These are phyloP conservation scores for Podila epigama DNA, from an alignment of 192 early-diverging fungal species.

Conservation along the genomic window DNA sequence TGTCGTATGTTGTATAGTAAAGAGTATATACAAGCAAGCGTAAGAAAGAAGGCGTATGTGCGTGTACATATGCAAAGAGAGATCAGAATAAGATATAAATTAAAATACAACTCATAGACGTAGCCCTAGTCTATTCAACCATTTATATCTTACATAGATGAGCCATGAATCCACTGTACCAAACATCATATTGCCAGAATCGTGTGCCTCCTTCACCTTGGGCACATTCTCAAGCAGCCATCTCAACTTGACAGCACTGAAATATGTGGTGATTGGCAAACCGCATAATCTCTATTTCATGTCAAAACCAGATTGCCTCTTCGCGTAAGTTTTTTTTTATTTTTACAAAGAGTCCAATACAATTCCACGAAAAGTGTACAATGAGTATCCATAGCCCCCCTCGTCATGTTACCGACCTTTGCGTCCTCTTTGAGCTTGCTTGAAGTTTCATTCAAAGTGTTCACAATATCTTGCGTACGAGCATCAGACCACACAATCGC, in stretches of 20 bases:
- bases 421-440: slow-evolving; percentile 48
- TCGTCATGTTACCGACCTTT: slow-evolving; percentile 6
- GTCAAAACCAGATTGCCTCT: too few species aligned
- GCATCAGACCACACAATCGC: slow-evolving; percentile 94
- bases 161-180: slow-evolving; percentile 96
- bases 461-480: slow-evolving; percentile 81
- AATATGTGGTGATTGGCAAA: slow-evolving; percentile 91
- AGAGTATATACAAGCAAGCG: too few species aligned
- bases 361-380: too few species aligned
- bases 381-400: too few species aligned
- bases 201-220: slow-evolving; percentile 74
- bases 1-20: slow-evolving; percentile 19
- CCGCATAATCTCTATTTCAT: slow-evolving; percentile 75
- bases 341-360: too few species aligned
- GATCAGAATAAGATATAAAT: neutral
- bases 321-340: too few species aligned
- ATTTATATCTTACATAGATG: slow-evolving; percentile 72
- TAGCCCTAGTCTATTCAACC: too few species aligned
- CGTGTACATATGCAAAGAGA: neutral
- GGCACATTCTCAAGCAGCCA: slow-evolving; percentile 91
- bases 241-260: slow-evolving; percentile 88
- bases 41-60: too few species aligned
- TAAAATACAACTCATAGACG: too few species aligned
- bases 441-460: slow-evolving; percentile 57
- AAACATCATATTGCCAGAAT: slow-evolving; percentile 77